A percentile compares a stretch with the other conserved stretches of the same genome.
These are phyloP conservation scores for Colletotrichum sansevieriae DNA, from an alignment of 2,329 filamentous ascomycete genomes.

Conservation along the genomic window DNA sequence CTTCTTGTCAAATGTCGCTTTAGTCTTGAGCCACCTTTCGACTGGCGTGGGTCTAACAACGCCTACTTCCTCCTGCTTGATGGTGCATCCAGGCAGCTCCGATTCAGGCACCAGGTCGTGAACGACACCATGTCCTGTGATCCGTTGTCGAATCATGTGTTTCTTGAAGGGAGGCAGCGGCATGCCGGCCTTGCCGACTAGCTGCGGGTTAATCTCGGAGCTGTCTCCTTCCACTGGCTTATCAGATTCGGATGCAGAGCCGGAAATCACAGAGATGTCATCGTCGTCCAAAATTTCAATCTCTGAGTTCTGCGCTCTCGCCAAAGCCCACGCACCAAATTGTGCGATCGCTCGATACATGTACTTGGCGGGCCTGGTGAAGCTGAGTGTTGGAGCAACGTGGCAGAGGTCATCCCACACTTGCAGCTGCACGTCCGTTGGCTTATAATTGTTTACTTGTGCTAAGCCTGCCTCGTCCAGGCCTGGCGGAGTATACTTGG, in stretches of 20 bases:
- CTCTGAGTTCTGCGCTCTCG: slow-evolving; percentile 81
- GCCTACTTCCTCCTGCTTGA: slow-evolving; percentile 77
- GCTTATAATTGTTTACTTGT: slow-evolving; percentile 75
- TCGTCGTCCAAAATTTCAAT: slow-evolving; percentile 89
- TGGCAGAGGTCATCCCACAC: slow-evolving; percentile 97
- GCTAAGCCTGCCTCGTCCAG: slow-evolving; percentile 73
- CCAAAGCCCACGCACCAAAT: slow-evolving; percentile 92
- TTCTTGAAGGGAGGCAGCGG: slow-evolving; percentile 82
- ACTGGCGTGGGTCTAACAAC: slow-evolving; percentile 85
- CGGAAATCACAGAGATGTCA: slow-evolving; percentile 79
- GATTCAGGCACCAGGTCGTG: slow-evolving; percentile 74
- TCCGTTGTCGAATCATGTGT: slow-evolving; percentile 92
- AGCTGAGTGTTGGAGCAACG: slow-evolving; percentile 91
- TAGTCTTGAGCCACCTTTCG: slow-evolving; percentile 84
- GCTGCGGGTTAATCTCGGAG: slow-evolving; percentile 42
- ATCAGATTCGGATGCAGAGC: slow-evolving; percentile 61
- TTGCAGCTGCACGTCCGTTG: slow-evolving; percentile 93
- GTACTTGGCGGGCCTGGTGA: slow-evolving; percentile 94
- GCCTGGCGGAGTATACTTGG: slow-evolving; percentile 78
- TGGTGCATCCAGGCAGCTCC: slow-evolving; percentile 74
- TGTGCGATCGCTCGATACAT: slow-evolving; percentile 96
- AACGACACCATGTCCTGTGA: slow-evolving; percentile 82
- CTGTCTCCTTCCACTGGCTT: slow-evolving; percentile 45
- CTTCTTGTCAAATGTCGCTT: slow-evolving; percentile 78
- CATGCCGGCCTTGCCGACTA: slow-evolving; percentile 90